These are phyloP conservation scores for Dioscorea cayenensis DNA, from an alignment of 116 monocot genomes.

Conservation along the genomic window DNA sequence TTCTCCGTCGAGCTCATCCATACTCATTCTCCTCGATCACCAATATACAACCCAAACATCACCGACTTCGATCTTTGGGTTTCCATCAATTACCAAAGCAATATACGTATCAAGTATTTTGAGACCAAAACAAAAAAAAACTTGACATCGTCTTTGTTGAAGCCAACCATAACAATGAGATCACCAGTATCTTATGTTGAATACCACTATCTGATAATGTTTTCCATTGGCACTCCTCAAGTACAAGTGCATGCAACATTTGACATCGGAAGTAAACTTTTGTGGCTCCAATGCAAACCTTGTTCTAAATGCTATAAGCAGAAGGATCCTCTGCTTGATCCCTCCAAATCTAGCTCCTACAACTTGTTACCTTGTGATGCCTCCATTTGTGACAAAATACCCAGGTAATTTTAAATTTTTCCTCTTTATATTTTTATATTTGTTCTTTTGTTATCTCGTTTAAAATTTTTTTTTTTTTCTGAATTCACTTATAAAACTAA, in stretches of 20 bases:
- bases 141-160: neutral
- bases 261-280: neutral
- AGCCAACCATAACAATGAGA: no score
- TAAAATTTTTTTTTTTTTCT: no score
- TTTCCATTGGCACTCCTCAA: neutral
- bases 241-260: neutral
- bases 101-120: neutral
- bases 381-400: neutral
- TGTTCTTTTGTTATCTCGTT: no score
- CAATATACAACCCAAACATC: constrained; percentile 7
- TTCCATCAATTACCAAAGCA: neutral
- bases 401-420: neutral
- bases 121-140: no score
- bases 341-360: neutral
- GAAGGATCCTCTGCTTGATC: neutral
- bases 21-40: constrained; percentile 2
- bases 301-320: neutral
- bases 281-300: neutral
- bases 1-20: constrained; percentile 6
- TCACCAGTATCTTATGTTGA: neutral
- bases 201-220: neutral
- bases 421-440: neutral
- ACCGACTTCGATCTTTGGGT: neutral
- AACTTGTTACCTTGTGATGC: neutral
- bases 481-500: no score